Percentiles rank a stretch among this genome's conserved stretches.
Evolutionary conservation across 163 green algal genomes (phyloP).

Genomic region (Chlorella variabilis): DNA sequence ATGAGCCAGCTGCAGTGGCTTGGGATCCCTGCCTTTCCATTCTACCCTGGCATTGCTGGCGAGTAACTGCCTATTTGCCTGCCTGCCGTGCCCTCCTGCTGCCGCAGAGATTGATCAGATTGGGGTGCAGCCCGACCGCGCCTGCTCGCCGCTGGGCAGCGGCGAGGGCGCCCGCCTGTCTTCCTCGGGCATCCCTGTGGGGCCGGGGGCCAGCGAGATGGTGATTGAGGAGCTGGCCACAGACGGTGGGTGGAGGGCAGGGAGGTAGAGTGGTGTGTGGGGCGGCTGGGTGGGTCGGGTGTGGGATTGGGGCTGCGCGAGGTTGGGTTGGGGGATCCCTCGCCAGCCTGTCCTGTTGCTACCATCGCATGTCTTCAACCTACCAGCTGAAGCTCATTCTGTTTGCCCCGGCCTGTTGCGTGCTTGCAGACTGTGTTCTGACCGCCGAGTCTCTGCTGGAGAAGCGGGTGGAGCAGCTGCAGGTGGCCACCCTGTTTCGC

Average conservation of each 20-base stretch:
- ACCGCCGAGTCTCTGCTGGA: conserved; percentile 62
- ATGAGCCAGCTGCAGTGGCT: too few species aligned
- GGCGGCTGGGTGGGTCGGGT: too few species aligned
- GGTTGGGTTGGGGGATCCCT: too few species aligned
- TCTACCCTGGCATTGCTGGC: too few species aligned
- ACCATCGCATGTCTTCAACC: too few species aligned
- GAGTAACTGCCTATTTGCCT: not conserved
- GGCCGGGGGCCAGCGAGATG: conserved; percentile 39
- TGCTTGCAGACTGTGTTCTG: conserved; percentile 65
- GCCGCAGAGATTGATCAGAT: conserved; percentile 58
- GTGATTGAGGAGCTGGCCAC: conserved; percentile 53
- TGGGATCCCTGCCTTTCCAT: too few species aligned
- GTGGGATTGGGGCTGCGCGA: too few species aligned
- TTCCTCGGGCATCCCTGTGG: conserved; percentile 53
- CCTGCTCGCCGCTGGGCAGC: conserved; percentile 43
- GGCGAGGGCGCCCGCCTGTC: not conserved
- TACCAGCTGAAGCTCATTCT: not conserved
- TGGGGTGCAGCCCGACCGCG: conserved; percentile 75
- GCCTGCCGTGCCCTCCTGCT: not conserved
- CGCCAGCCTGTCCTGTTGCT: too few species aligned
- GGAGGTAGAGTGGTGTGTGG: not conserved
- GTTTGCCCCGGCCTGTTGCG: not conserved
- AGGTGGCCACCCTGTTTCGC: not conserved
- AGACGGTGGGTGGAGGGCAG: conserved; percentile 39
- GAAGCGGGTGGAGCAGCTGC: conserved; percentile 27